phyloP scores from a whole-genome alignment of 345 rosid species.

The Populus tremula region DNA sequence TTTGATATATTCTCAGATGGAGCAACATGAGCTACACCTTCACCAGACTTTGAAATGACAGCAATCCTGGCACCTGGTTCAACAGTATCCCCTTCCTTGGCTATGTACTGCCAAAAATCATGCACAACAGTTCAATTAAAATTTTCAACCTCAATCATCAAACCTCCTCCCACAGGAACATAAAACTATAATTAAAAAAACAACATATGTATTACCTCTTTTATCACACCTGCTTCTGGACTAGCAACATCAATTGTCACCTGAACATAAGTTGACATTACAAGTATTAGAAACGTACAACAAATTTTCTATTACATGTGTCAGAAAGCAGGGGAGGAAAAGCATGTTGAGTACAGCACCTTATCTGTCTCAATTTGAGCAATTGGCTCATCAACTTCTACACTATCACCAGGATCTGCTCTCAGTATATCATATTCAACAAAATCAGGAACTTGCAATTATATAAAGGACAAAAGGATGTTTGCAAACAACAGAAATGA shows the following conservation, averaged over 20 bases:
- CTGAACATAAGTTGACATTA: constrained; percentile 24
- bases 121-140: not conserved
- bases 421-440: constrained; percentile 18
- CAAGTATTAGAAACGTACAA: not conserved
- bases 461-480: not conserved
- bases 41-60: constrained; percentile 79
- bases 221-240: constrained; percentile 78
- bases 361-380: constrained; percentile 99
- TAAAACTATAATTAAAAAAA: not conserved
- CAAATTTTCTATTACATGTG: not conserved
- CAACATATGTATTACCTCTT: constrained; percentile 46
- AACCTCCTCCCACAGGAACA: not conserved
- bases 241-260: constrained; percentile 85
- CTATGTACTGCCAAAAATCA: constrained; percentile 55
- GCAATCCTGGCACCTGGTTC: constrained; percentile 89
- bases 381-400: constrained; percentile 80
- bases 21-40: constrained; percentile 72
- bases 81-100: constrained; percentile 96
- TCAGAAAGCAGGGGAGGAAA: not conserved
- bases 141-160: not conserved
- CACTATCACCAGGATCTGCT: constrained; percentile 91
- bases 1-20: constrained; percentile 60
- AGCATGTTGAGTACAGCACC: constrained; percentile 31
- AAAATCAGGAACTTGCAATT: not conserved
- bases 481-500: not conserved